phyloP scores from a whole-genome alignment of 1,284 basidiomycete species.

The Melampsora larici-populina region DNA sequence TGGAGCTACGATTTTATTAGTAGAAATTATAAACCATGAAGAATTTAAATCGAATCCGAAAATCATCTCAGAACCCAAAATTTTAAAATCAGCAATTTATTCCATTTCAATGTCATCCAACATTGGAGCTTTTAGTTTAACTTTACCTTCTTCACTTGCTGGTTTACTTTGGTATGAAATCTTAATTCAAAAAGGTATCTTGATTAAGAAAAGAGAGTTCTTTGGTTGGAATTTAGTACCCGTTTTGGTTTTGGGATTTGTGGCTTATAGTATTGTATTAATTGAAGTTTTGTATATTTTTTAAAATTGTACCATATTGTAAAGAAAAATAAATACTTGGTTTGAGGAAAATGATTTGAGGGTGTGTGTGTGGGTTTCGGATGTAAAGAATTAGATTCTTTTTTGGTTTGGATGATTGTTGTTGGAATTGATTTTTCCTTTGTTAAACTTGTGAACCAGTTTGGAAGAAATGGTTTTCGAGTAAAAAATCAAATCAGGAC shows the following conservation, averaged over 20 bases:
- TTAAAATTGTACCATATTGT: background rate
- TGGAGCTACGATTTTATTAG: slow-evolving; percentile 86
- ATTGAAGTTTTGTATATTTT: slow-evolving; percentile 39
- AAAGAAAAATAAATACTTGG: too few species aligned
- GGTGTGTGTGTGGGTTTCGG: background rate
- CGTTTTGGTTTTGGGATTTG: slow-evolving; percentile 7
- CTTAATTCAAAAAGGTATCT: slow-evolving; percentile 19
- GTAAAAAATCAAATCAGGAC: too few species aligned
- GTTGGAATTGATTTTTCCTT: too few species aligned
- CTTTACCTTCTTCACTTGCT: slow-evolving; percentile 33
- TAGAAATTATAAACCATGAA: slow-evolving; percentile 58
- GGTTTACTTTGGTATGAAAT: slow-evolving; percentile 36
- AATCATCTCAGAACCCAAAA: slow-evolving; percentile 1
- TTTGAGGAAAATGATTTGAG: too few species aligned
- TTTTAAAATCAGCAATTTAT: slow-evolving; percentile 21
- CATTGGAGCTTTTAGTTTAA: slow-evolving; percentile 38
- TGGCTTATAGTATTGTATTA: slow-evolving; percentile 17
- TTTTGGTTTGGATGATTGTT: too few species aligned
- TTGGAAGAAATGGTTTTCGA: too few species aligned
- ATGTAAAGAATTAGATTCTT: too few species aligned
- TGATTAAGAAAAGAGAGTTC: slow-evolving; percentile 10
- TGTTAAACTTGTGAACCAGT: too few species aligned
- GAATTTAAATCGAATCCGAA: background rate
- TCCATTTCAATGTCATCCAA: slow-evolving; percentile 30
- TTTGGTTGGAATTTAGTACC: slow-evolving; percentile 33